These are phyloP conservation scores for Byssochlamys sp. DNA, from an alignment of 2,329 filamentous ascomycete species.

Conservation along the genomic window DNA sequence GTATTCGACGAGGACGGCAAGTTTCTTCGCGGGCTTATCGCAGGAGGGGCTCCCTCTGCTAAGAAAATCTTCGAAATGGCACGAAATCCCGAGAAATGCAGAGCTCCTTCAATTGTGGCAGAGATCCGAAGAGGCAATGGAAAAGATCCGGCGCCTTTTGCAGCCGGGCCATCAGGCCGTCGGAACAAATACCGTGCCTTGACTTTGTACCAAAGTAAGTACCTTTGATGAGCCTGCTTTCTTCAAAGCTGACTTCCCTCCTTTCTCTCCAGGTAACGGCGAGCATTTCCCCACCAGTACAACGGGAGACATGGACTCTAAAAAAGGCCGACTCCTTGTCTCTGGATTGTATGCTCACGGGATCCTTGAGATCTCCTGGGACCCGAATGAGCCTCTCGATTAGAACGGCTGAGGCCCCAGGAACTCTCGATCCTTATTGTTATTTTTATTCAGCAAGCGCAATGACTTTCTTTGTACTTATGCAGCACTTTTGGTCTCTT, in stretches of 20 bases:
- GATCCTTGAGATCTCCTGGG: conserved; percentile 10
- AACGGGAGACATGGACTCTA: conserved; percentile 10
- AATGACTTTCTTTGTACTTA: neutral
- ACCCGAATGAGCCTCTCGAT: conserved; percentile 5
- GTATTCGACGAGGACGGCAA: conserved; percentile 8
- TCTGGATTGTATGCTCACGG: conserved; percentile 9
- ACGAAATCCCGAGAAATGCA: conserved; percentile 5
- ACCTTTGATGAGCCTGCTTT: neutral
- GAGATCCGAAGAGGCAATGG: conserved; percentile 9
- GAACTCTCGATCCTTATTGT: neutral
- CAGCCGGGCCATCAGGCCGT: conserved; percentile 5
- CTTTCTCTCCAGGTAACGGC: conserved; percentile 7
- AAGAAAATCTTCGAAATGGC: conserved; percentile 8
- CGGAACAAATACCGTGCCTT: conserved; percentile 5
- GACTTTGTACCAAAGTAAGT: conserved; percentile 9
- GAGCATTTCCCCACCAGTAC: conserved; percentile 7
- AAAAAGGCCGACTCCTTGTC: conserved; percentile 8
- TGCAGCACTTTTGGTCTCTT: neutral
- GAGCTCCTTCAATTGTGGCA: conserved; percentile 9
- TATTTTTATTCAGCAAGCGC: neutral
- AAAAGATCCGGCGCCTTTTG: conserved; percentile 8
- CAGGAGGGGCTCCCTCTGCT: conserved; percentile 7
- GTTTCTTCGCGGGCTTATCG: conserved; percentile 10
- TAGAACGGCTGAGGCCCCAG: neutral
- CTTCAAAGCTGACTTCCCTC: neutral